A percentile compares a stretch with the other conserved stretches of the same genome.
Evolutionary conservation across 1,284 basidiomycete genomes (phyloP).

Genomic region (Austroboletus rostrupii): DNA sequence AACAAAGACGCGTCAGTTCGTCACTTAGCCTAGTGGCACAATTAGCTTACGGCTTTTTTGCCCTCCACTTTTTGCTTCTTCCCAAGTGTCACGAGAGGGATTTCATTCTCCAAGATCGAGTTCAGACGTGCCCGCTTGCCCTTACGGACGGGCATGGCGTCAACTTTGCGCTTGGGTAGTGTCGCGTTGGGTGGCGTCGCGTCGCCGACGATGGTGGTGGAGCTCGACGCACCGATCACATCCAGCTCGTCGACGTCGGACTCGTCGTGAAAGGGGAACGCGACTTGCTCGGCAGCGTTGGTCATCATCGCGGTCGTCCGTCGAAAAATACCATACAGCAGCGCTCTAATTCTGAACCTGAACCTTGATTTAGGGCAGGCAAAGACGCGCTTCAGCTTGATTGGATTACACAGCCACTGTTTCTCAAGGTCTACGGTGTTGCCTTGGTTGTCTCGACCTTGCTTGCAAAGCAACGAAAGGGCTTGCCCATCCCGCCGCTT

Average conservation of each 20-base stretch:
- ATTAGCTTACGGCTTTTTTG: constrained; percentile 36
- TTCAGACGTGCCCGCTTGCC: constrained; percentile 20
- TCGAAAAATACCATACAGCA: not conserved
- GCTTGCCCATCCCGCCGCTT: too few species aligned
- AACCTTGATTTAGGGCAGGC: constrained; percentile 1
- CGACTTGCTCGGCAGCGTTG: constrained; percentile 1
- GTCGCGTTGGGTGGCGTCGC: constrained; percentile 20
- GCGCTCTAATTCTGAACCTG: not conserved
- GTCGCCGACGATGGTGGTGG: constrained; percentile 30
- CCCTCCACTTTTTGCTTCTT: constrained; percentile 36
- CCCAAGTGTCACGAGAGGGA: not conserved
- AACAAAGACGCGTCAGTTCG: too few species aligned
- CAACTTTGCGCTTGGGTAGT: not conserved
- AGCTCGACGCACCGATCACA: constrained; percentile 21
- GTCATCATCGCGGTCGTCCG: not conserved
- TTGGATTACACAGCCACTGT: too few species aligned
- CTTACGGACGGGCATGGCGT: constrained; percentile 12
- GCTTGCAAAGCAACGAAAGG: too few species aligned
- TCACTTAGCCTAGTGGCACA: too few species aligned
- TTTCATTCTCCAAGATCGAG: constrained; percentile 5
- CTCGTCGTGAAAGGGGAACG: constrained; percentile 8
- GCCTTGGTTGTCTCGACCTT: too few species aligned
- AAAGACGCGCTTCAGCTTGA: not conserved
- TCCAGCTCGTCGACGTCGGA: constrained; percentile 28
- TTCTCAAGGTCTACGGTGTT: too few species aligned